Conservation (phyloP, 352 stramenopile species). For the Blastocystis sp. region DNA sequence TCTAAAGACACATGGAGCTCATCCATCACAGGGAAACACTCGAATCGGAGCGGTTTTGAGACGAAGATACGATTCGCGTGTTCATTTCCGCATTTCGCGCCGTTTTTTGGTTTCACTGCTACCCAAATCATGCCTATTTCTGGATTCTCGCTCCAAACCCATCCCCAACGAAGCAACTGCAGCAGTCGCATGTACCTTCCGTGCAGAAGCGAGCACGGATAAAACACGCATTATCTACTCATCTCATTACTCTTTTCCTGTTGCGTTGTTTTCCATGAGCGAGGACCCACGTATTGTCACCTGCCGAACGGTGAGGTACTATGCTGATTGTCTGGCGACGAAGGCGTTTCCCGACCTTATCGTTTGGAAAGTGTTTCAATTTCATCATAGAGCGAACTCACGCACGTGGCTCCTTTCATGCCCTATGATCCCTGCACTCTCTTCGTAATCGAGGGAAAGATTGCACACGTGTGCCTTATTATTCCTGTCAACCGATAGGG, state of each 20-base stretch:
- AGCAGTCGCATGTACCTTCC: too few species aligned
- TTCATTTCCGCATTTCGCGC: neutral
- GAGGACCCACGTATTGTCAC: neutral
- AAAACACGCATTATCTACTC: too few species aligned
- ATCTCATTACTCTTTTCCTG: neutral
- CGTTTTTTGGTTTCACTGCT: neutral
- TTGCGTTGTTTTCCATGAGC: neutral
- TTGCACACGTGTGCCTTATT: neutral
- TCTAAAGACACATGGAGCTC: neutral
- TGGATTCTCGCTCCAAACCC: neutral
- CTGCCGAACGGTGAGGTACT: neutral
- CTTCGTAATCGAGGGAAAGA: neutral
- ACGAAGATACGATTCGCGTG: neutral
- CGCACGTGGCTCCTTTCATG: neutral
- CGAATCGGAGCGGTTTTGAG: neutral
- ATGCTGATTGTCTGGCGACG: neutral
- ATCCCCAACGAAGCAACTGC: neutral
- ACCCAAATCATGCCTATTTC: neutral
- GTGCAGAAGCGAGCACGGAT: too few species aligned
- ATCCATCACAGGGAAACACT: neutral
- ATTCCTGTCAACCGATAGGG: neutral
- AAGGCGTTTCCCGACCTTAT: neutral
- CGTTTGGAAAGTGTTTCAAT: neutral
- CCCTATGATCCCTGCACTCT: neutral
- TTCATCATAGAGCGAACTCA: neutral